Base-by-base conservation (phyloP, 176 grass and related monocot species). In the Areca catechu region DNA sequence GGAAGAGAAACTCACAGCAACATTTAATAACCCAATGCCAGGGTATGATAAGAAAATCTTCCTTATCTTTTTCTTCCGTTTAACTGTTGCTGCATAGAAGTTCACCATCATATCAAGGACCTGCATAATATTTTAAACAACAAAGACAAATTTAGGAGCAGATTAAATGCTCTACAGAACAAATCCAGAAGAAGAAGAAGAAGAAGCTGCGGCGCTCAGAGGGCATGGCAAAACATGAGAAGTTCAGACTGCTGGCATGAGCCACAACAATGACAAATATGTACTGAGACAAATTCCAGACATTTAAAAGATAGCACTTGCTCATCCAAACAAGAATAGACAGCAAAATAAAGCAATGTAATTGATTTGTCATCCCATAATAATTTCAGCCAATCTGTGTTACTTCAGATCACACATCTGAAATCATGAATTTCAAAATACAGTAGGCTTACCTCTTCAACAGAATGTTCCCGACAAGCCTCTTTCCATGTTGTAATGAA, bases 401-500 rank as follows among this genome's bases (percentile, higher is more conserved):
- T 43, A 7, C 34, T 43, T 43, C 34, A 9, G 6, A 43, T 43
- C 34, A 43, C 34, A 9, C 34, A 12, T 43, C 34, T 43, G 34
- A 43, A 43, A 43, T 12, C 34, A 43, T 14, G 34, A 43, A 43
- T 14, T 43, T 12, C 34, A 43, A 43, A 72, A 61, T 47, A 37
- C 28, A 43, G 6, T 69, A 70, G 49, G 47, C 23, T 49, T 84
- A 97, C 92, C 92, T 96, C 77, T 54, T 74, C 53, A 71, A 88
- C 74, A 34, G 86, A 59, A 79, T 81, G 83, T 57, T 84, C 78
- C 56, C 58, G 59, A 50, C 92, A 96, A 67, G 83, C 73, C 78
- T 88, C 86, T 75, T 85, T 96, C 91, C 92, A 96, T 48, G 80
- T 90, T 50, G 86, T 81, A 57, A 82, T 82, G 71, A 96, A 90